Base-by-base conservation (phyloP, 2,329 filamentous ascomycete species). In the Nectriaceae sp. region DNA sequence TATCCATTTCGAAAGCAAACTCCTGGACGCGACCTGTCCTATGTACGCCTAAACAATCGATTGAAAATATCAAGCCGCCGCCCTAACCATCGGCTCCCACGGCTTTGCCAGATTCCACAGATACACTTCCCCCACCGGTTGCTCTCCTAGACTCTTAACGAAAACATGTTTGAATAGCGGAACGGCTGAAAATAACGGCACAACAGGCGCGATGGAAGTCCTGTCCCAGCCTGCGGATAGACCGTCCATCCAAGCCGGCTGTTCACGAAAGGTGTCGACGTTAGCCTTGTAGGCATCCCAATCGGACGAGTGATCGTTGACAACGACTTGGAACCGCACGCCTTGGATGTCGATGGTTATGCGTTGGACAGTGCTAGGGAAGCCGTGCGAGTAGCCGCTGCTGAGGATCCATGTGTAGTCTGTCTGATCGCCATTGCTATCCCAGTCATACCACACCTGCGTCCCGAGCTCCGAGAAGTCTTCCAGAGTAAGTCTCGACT, bases 51-150 rank as follows among this genome's bases (percentile, higher is more conserved):
- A 42, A 35, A 31, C 29, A 20, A 37, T 36, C 33, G 8, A 15
- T 15, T 31, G 26, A 31, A 15, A 31, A 15, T 31, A n/a, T 59
- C 44, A 70, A n/a, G 64, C 68, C 11, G 60, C 62, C 8, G 69
- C 70, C 53, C 66, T 70, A n/a, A 73, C 65, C 66, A 74, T 71
- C 8, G 71, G 71, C 53, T 74, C 71, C 71, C 71, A 74, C 29
- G 71, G 71, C 24, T 61, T 59, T 15, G 67, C 62, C 55, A 70
- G 50, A 49, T 74, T 72, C 71, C 71, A 74, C 33, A 74, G 61
- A 46, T 73, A 74, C 19, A 72, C 62, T 40, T 71, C 67, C 10
- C 66, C 68, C 2, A 55, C 44, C 4, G 60, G 61, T 38, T 70
- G 66, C 44, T 63, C 64, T 8, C 61, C 61, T 16, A 65, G 35